Percentiles rank a stretch among this genome's conserved stretches.
These are phyloP conservation scores for Pestalotiopsis sp. DNA, from an alignment of 2,329 filamentous ascomycete genomes.

Conservation along the genomic window DNA sequence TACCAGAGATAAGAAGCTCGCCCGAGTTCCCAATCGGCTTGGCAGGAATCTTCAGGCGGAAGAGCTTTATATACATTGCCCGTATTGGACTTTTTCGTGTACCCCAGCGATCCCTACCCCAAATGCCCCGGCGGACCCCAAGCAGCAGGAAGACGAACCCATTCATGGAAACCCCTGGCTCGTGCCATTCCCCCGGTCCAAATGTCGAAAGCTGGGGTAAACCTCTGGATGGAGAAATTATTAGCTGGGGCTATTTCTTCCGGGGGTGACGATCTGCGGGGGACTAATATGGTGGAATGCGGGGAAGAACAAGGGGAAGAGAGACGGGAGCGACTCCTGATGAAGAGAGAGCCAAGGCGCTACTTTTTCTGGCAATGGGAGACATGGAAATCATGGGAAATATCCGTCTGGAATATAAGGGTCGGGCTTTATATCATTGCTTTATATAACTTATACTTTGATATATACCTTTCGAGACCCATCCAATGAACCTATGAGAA, in stretches of 20 bases:
- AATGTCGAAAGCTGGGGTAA: constrained; percentile 3
- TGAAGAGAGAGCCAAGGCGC: not conserved
- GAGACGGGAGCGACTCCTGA: not conserved
- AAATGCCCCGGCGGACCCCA: not conserved
- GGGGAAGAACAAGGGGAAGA: not conserved
- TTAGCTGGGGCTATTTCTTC: constrained; percentile 1
- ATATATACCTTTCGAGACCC: not conserved
- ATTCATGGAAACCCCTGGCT: not conserved
- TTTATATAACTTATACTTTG: not conserved
- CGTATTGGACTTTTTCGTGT: not conserved
- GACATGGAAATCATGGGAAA: no score
- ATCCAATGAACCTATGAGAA: not conserved
- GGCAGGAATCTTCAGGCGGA: not conserved
- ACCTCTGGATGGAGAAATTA: constrained; percentile 14
- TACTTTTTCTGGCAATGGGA: no score
- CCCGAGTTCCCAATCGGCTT: not conserved
- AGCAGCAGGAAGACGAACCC: not conserved
- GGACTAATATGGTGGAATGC: not conserved
- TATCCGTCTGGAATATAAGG: no score
- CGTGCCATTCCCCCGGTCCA: not conserved
- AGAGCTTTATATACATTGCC: not conserved
- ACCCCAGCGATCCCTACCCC: not conserved
- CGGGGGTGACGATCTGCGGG: constrained; percentile 6
- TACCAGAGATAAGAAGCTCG: not conserved
- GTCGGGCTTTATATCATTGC: not conserved